phyloP scores from a whole-genome alignment of 2,329 filamentous ascomycete genomes.

The Lachnellula hyalina region DNA sequence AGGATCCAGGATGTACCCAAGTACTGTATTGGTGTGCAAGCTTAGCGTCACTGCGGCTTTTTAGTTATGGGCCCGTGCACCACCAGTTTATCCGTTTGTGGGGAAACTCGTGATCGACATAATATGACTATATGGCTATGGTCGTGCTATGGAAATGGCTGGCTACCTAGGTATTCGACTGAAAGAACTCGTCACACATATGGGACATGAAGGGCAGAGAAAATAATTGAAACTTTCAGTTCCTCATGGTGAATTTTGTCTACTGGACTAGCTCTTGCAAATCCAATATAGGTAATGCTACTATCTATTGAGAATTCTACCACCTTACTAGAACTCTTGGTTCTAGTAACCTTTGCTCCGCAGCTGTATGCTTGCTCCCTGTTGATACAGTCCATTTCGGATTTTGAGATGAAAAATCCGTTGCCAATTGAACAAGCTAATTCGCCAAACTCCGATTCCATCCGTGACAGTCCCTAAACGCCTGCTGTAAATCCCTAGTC shows the following conservation, averaged over 20 bases:
- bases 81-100: too few species aligned
- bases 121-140: too few species aligned
- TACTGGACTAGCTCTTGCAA: too few species aligned
- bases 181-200: too few species aligned
- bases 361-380: neutral
- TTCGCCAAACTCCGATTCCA: neutral
- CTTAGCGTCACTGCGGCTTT: neutral
- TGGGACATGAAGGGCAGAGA: too few species aligned
- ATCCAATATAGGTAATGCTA: too few species aligned
- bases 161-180: too few species aligned
- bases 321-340: neutral
- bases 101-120: too few species aligned
- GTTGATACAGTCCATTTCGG: neutral
- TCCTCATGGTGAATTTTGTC: too few species aligned
- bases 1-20: neutral
- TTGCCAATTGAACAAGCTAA: neutral
- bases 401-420: neutral
- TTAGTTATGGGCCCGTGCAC: too few species aligned
- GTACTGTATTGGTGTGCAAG: neutral
- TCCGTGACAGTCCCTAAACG: neutral
- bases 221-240: too few species aligned
- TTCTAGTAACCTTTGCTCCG: neutral
- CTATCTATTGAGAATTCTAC: neutral
- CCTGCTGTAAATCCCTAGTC: neutral
- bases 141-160: too few species aligned